Percentiles rank a stretch among this genome's conserved stretches.
Evolutionary conservation across 192 early-diverging fungal species (phyloP).

Genomic region (Thamnidium elegans): DNA sequence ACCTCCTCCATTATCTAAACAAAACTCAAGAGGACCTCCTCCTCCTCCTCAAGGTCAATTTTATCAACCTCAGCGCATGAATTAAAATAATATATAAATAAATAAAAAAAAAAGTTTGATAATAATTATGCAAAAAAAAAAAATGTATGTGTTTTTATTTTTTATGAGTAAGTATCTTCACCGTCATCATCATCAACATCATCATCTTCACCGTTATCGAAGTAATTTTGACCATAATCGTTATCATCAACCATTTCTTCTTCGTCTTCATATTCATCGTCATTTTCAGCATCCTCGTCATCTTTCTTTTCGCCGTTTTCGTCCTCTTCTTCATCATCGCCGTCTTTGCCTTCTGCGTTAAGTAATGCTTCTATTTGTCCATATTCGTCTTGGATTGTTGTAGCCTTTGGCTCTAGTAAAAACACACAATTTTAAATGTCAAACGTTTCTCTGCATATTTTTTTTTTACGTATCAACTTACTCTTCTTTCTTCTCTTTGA

Average conservation of each 20-base stretch:
- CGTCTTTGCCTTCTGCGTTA: constrained; percentile 23
- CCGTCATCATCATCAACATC: constrained; percentile 35
- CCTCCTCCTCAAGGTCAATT: constrained; percentile 3
- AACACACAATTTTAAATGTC: background rate
- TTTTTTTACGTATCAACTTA: background rate
- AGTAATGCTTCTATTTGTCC: constrained; percentile 31
- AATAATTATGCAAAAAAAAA: constrained; percentile 7
- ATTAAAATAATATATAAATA: background rate
- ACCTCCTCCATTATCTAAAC: constrained; percentile 18
- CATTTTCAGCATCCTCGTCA: constrained; percentile 19
- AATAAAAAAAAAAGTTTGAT: no score
- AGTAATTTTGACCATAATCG: constrained; percentile 41
- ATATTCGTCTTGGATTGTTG: constrained; percentile 12
- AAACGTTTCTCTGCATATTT: background rate
- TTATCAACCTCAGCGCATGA: background rate
- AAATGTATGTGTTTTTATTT: background rate
- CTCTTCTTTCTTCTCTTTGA: constrained; percentile 25
- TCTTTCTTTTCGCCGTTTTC: constrained; percentile 30
- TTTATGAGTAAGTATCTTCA: constrained; percentile 3
- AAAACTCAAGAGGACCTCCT: background rate
- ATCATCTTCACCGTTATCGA: constrained; percentile 41
- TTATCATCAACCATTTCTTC: constrained; percentile 39
- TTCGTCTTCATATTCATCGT: constrained; percentile 30
- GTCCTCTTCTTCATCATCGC: constrained; percentile 17
- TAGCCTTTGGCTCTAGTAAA: constrained; percentile 18